Base-by-base conservation (phyloP, 2,329 filamentous ascomycete species). In the Sclerotinia nivalis region DNA sequence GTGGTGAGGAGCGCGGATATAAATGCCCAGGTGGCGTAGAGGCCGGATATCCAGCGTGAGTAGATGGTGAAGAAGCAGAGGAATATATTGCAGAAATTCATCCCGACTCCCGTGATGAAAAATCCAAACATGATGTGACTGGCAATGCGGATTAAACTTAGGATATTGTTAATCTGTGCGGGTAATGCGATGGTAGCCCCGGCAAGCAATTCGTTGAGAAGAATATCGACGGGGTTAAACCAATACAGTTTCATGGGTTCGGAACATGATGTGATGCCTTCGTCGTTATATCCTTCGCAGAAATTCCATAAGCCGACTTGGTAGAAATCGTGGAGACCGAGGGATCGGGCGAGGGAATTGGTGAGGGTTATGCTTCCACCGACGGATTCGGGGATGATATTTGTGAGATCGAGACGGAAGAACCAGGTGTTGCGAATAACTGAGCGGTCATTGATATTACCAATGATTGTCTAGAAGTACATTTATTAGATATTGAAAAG, bases 241-340 rank as follows among this genome's bases (percentile, higher is more conserved):
- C 92, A 97, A 82, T 92, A 98, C 69, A 94, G 83, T 10, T 84
- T 83, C 75, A 87, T 76, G 0, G 93, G 91, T 8, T 82, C 81
- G 10, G 91, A 93, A 81, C 95, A 98, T 72, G 83, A 82, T 0
- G 92, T 95, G 72, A 96, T 88, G 50, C 92, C 92, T 75, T 90
- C 84, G 75, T 87, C 85, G 69, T 87, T 83, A 80, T 94, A 96
- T 28, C 94, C 94, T 79, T 97, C 92, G 80, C 95, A 98, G 80
- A 91, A 97, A 71, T 89, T 91, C 95, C 95, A 98, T 54, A 97
- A 82, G 8, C 94, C 94, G 40, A 97, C 91, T 76, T 93, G 91
- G 80, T 97, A 97, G 81, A 97, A 97, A 80, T 97, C 95, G 79
- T 97, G 93, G 62, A 97, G 85, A 43, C 94, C 95, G 68, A 97